Conservation (phyloP, 1,284 basidiomycete species). For the Moesziomyces parantarcticus region DNA sequence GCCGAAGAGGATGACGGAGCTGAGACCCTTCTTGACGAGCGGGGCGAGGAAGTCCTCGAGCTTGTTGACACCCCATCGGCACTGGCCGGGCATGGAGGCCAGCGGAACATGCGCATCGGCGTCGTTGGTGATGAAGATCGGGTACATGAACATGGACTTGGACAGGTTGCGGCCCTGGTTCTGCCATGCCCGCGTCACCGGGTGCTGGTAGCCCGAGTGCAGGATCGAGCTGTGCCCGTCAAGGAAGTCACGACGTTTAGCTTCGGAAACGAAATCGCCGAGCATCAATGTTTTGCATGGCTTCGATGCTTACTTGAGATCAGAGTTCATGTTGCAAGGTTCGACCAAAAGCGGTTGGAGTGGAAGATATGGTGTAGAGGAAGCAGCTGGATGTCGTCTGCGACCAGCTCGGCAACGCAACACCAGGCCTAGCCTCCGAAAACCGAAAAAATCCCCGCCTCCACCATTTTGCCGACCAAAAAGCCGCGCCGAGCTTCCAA, state of each 20-base stretch:
- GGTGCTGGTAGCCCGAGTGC: conserved; percentile 62
- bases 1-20: conserved; percentile 94
- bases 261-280: not conserved
- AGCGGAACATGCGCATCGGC: conserved; percentile 50
- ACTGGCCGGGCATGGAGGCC: conserved; percentile 63
- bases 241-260: not conserved
- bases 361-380: not conserved
- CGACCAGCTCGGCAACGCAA: not conserved
- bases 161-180: conserved; percentile 50
- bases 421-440: not conserved
- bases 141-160: conserved; percentile 66
- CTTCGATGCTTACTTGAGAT: conserved; percentile 32
- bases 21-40: conserved; percentile 86
- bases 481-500: conserved; percentile 7
- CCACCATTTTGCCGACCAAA: conserved; percentile 9
- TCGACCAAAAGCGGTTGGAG: not conserved
- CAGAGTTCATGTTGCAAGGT: conserved; percentile 31
- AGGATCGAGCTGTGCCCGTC: conserved; percentile 41
- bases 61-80: conserved; percentile 87
- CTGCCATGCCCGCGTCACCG: conserved; percentile 58
- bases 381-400: conserved; percentile 22
- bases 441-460: conserved; percentile 14
- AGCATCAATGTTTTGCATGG: too few species aligned
- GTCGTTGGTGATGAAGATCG: conserved; percentile 66
- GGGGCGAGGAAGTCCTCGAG: conserved; percentile 88